Evolutionary conservation across 495 filamentous ascomycete genomes (phyloP), one percentile per base, ranked within the genome.

Genomic region (Penicillium paxilli): DNA sequence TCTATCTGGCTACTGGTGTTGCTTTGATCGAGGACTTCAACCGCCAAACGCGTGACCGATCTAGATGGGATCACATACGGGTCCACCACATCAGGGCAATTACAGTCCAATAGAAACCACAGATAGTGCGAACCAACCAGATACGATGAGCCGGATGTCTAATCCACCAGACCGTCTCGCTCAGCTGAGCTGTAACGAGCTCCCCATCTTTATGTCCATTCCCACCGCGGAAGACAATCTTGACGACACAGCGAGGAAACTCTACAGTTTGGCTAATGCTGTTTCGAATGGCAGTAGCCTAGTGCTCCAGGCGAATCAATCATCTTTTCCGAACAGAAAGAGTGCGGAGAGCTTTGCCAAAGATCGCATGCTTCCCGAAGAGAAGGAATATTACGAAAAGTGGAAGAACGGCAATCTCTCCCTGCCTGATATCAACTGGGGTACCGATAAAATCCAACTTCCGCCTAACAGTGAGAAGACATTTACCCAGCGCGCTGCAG

Each of bases 391-490:
- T 10, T 71, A 67, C 30, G 53, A 66, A 14, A 21, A 35, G 10
- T 72, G 66, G 66, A 64, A 66, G 16, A 22, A 32, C 28, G n/a
- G 54, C 2, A 47, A 11, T 8, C 2, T 47, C 19, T 1, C 12
- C 17, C 51, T 63, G 10, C 65, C 62, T 1, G 10, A 9, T 9
- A 60, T 68, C 20, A 45, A 68, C 51, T 70, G 69, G 65, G 53
- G 47, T 5, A 20, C 1, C 20, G 56, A 64, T 44, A 40, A 51
- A 19, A 42, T 46, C 1, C 48, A 54, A 3, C 40, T 70, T 4
- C 52, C 54, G 0, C 25, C 51, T 10, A 41, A 57, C 11, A 58
- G 57, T 23, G 22, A 57, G n/a, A 63, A 59, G 35, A 65, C 49
- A 11, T 66, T 66, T 25, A 26, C 50, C 3, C 51, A 63, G 24